phyloP scores from a whole-genome alignment of 257 asterid species.

The Thymus quinquecostatus region DNA sequence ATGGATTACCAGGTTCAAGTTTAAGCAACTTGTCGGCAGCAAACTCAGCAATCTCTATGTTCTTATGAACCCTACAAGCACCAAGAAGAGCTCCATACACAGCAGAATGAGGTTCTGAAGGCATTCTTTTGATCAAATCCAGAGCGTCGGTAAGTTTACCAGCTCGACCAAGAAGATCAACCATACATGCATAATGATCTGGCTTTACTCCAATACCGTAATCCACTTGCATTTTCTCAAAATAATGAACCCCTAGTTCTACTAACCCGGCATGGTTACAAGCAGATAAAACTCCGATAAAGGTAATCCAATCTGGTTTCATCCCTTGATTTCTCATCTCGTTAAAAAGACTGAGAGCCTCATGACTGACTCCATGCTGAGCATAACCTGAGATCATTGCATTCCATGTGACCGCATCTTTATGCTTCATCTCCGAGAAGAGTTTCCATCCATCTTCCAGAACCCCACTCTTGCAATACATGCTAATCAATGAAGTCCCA shows the following conservation, averaged over 20 bases:
- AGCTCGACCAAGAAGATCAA: slow-evolving; percentile 19
- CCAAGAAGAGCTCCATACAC: slow-evolving; percentile 13
- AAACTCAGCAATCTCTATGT: slow-evolving; percentile 15
- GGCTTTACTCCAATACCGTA: neutral
- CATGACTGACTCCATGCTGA: neutral
- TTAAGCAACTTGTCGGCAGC: slow-evolving; percentile 11
- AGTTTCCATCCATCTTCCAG: slow-evolving; percentile 10
- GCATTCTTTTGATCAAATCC: slow-evolving; percentile 8
- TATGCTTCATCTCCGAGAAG: neutral
- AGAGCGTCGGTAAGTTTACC: slow-evolving; percentile 5
- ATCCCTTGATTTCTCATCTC: neutral
- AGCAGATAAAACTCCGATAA: slow-evolving; percentile 15
- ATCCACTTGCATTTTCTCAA: slow-evolving; percentile 11
- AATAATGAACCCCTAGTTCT: slow-evolving; percentile 6
- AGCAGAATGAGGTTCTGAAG: slow-evolving; percentile 1
- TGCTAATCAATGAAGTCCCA: slow-evolving; percentile 2
- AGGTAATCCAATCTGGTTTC: slow-evolving; percentile 2
- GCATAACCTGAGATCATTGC: slow-evolving; percentile 15
- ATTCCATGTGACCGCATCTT: slow-evolving; percentile 17
- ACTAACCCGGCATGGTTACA: slow-evolving; percentile 14
- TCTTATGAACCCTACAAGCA: slow-evolving; percentile 8
- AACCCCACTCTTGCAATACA: slow-evolving; percentile 16
- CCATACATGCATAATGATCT: slow-evolving; percentile 5
- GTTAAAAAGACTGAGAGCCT: slow-evolving; percentile 12
- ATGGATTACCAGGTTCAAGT: slow-evolving; percentile 16